Evolutionary conservation across 2,329 filamentous ascomycete genomes (phyloP).

Genomic region (Balansia obtecta): DNA sequence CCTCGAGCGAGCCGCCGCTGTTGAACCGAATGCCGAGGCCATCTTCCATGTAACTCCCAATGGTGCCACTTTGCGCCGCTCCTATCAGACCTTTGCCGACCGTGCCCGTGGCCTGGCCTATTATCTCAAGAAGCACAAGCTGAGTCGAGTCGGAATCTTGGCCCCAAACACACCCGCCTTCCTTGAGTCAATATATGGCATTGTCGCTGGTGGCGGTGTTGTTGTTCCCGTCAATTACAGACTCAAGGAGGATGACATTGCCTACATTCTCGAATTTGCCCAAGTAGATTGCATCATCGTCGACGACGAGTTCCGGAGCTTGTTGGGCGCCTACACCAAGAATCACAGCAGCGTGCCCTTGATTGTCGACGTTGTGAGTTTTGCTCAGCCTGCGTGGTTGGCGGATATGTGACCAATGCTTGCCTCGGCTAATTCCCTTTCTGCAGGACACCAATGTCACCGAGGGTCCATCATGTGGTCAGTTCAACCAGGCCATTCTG

Average conservation of each 20-base stretch:
- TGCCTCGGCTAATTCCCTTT: no score
- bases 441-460: slow-evolving; percentile 63
- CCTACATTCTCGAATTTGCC: slow-evolving; percentile 80
- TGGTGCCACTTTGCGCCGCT: slow-evolving; percentile 58
- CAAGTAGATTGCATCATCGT: slow-evolving; percentile 82
- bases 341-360: slow-evolving; percentile 52
- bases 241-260: slow-evolving; percentile 72
- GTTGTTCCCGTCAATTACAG: slow-evolving; percentile 54
- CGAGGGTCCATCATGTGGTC: slow-evolving; percentile 60
- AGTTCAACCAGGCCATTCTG: slow-evolving; percentile 71
- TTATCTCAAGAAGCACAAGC: slow-evolving; percentile 63
- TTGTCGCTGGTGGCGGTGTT: slow-evolving; percentile 68
- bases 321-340: slow-evolving; percentile 56
- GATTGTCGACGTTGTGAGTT: slow-evolving; percentile 54
- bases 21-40: slow-evolving; percentile 76
- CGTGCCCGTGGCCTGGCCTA: slow-evolving; percentile 81
- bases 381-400: neutral
- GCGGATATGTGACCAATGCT: neutral
- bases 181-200: slow-evolving; percentile 78
- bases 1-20: slow-evolving; percentile 69
- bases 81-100: slow-evolving; percentile 72
- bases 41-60: slow-evolving; percentile 80
- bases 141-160: slow-evolving; percentile 71
- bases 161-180: slow-evolving; percentile 92
- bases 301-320: slow-evolving; percentile 62